Evolutionary conservation across 306 rosid genomes (phyloP), one percentile per base, ranked within the genome.

Genomic region (Glycine soja): DNA sequence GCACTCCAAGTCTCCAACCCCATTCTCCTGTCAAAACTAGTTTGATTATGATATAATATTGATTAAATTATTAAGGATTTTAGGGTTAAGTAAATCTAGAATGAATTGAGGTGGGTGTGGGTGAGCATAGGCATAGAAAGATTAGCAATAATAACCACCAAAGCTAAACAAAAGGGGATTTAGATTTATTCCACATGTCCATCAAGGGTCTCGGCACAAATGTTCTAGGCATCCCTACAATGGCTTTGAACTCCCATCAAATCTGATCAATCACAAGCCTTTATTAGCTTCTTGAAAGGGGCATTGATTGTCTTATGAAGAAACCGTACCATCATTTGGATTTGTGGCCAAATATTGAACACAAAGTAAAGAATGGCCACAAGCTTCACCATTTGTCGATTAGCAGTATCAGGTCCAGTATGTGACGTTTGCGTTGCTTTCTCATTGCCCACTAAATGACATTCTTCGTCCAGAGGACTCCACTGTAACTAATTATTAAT

Each of bases 21-120:
- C 68, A 56, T 53, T 54, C 58, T 69, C 67, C 76, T 24, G 76
- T 68, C 64, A 78, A 19, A 57, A 38, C 43, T 15, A 30, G 36
- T 52, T 8, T 13, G 7, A 52, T 52, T 54, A 54, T 52, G 14
- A 52, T 3, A 36, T 36, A 3, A 36, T 52, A 52, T 50, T 52
- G 58, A 14, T 52, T 52, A 13, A 52, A 13, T 13, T 52, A 52
- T 52, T 52, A 51, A 51, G 4, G 6, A 12, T 52, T 51, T 52
- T 52, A 7, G 48, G 10, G 48, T 8, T 45, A 45, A 7, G 7
- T 7, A 45, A 8, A 8, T 45, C 10, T 8, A 45, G 50, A 7
- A 45, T 32, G 8, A 32, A 38, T 14, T 65, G 13, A 14, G 15
- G 48, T 36, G 47, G 40, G 40, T 38, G 48, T 36, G 47, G 40